Base-by-base conservation (phyloP, 2,329 filamentous ascomycete species). In the Penicillium aurantiogriseum region DNA sequence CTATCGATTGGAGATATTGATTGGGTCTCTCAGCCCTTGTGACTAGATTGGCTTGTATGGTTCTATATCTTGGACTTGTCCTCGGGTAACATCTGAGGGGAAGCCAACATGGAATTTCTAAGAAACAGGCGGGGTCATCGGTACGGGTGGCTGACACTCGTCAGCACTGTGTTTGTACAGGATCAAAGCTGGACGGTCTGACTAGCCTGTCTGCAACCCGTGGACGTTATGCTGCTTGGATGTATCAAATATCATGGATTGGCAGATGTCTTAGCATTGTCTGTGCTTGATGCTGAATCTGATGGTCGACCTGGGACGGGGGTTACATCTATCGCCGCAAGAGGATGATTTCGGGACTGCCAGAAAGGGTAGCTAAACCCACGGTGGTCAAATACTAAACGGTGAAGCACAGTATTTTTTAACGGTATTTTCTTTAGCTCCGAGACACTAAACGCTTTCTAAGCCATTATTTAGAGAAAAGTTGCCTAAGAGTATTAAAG, bases 111-210 rank as follows among this genome's bases (percentile, higher is more conserved):
- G 21, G 6, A n/a, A 11, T 29, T 19, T 15, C 15, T 5, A 9
- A 29, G 19, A 39, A 21, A 33, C 19, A 15, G 25, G 52, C 40
- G 48, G 42, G n/a, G 38, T 35, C 33, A n/a, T 5, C 3, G 29
- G 17, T 27, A 47, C 50, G 43, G 58, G 57, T 61, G 61, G 61
- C 60, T 56, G 40, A 51, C 40, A 38, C 25, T 54, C 25, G 59
- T 64, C 58, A 65, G 62, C 58, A 64, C 62, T 63, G 55, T 61
- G 60, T 60, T 64, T 55, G 58, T 64, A 51, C 54, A 63, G 56
- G 15, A 33, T 17, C 44, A 23, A 33, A 21, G 25, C 19, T 25
- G 33, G 38, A 29, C 6, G 21, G 38, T 49, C 11, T 47, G 49
- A 56, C 49, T 27, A 25, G 35, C 6, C 8, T 29, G 9, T 40